A percentile compares a stretch with the other conserved stretches of the same genome.
phyloP scores from a whole-genome alignment of 345 rosid species.

The Eucalyptus erythrocorys region DNA sequence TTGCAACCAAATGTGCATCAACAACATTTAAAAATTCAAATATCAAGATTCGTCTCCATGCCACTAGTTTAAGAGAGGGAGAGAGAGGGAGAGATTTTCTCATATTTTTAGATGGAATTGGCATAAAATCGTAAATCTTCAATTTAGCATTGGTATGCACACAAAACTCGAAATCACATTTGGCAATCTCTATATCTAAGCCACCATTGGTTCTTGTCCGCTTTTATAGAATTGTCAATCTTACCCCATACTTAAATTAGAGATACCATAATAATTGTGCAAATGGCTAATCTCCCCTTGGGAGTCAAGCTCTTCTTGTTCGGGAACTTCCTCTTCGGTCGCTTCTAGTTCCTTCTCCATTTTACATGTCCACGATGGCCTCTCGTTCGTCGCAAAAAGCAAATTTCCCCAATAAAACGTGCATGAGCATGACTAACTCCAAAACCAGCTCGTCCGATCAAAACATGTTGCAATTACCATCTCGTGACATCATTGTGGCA shows the following conservation, averaged over 20 bases:
- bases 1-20: not conserved
- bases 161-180: too few relatives aligned
- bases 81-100: not conserved
- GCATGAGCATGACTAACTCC: too few relatives aligned
- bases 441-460: not conserved
- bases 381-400: not conserved
- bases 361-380: not conserved
- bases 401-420: not conserved
- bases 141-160: too few relatives aligned
- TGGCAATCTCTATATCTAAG: not conserved
- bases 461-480: not conserved
- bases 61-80: not conserved
- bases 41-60: not conserved
- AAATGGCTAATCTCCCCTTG: not conserved
- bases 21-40: not conserved
- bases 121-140: too few relatives aligned
- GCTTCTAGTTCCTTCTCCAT: not conserved
- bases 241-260: not conserved
- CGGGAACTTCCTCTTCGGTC: not conserved
- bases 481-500: not conserved
- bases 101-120: not conserved
- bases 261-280: not conserved
- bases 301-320: not conserved
- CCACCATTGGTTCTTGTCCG: not conserved
- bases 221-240: not conserved